Evolutionary conservation across 2,329 filamentous ascomycete genomes (phyloP), one percentile per base, ranked within the genome.

Genomic region (Intubia oerlemansii): DNA sequence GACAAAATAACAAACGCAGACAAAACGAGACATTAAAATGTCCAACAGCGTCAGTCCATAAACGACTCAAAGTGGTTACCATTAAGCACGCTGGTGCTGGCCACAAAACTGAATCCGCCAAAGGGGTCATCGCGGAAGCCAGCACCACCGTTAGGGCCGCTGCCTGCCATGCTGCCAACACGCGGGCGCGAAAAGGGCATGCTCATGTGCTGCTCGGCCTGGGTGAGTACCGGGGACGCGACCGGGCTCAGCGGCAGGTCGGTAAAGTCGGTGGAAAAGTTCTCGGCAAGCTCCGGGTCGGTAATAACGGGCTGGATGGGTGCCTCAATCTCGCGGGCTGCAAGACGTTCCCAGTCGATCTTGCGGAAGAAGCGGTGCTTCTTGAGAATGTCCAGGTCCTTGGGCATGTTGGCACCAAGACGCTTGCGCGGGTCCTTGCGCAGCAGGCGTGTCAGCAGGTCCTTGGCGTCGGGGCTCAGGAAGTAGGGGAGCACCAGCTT

Each of bases 351-450:
- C 88, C 88, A 98, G 53, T 98, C 74, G 43, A 98, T 90, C 56
- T 81, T 88, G 44, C 79, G 71, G 65, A 98, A 98, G 60, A 98
- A 98, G 8, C 88, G 70, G 47, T 98, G 88, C 37, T 73, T 72
- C 60, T 91, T 91, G 53, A 98, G 77, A 1, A 62, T 73, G 31
- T 66, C 59, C 28, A 98, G 56, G 39, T 98, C 88, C 51, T 84
- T 85, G 24, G 78, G 75, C 71, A 90, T 91, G 47, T 77, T 74
- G 34, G 71, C 69, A 4, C 88, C 88, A 1, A 98, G 66, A 11
- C 88, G 71, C 55, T 95, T 93, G 43, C 65, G 64, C 1, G 90
- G 84, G 12, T 98, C 84, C 51, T 95, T 95, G 46, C 80, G 76
- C 33, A 98, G 57, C 5, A 98, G 66, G 16, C 88, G 72, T 2